Base-by-base conservation (phyloP, 2,329 filamentous ascomycete species). In the Orbilia javanica region DNA sequence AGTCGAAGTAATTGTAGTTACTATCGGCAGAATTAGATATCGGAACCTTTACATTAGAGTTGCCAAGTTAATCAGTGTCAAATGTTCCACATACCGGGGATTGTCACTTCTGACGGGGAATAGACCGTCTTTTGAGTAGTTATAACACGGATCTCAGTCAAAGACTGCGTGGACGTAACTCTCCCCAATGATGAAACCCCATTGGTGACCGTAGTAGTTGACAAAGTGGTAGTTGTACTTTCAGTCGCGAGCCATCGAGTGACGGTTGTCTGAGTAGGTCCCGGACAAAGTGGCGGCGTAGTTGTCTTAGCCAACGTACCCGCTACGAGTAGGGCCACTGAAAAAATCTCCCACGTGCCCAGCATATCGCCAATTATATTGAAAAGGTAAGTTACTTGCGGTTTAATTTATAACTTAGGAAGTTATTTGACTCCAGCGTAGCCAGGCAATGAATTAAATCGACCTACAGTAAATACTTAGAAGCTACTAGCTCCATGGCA, bases 211-310 rank as follows among this genome's bases (percentile, higher is more conserved):
- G 66, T 77, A 1, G 73, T 77, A 3, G 66, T 67, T n/a, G 39
- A 11, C 6, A 67, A 39, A 10, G 66, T 71, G 2, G 66, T 71
- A 8, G 29, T 66, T 11, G 25, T 57, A 5, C 11, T 52, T 34
- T 60, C 48, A 10, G 66, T 77, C 4, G 66, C 66, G 27, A 65
- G 34, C 18, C 50, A 71, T 25, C 15, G 39, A 4, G 66, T 71
- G 18, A 36, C 34, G 1, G 73, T 77, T 6, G 66, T 77, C 18
- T 66, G 60, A 7, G 73, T 77, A 34, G 73, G 73, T 1, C 52
- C 31, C 8, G 66, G 73, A 42, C 73, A 77, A 3, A 27, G 22
- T 22, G 25, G 55, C 4, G 8, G 65, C 1, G 22, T 36, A 18
- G 29, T 46, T 27, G 27, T 57, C n/a, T 36, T 57, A 4, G 57